Evolutionary conservation across 805 yeast species (phyloP), one percentile per base, ranked within the genome.

Genomic region (Metschnikowia henanensis): DNA sequence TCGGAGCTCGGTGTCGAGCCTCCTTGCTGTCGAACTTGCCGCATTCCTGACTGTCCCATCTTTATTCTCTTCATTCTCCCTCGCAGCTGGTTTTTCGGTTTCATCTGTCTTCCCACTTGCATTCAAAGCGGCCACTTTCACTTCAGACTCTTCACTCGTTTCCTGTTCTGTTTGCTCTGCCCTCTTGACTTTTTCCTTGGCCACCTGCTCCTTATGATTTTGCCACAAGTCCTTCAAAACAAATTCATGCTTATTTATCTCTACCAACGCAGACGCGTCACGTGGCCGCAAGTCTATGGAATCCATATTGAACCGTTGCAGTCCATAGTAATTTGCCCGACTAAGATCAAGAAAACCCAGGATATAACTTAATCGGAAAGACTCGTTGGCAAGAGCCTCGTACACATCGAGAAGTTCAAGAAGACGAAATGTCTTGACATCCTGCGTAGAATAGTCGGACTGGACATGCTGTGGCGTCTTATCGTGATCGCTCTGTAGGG

Each of bases 291-390:
- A 37, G 49, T 78, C 82, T 55, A 70, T 72, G 23, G 63, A 57
- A 26, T 69, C 75, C 20, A 53, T 43, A 2, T 81, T 79, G 45
- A 54, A 78, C 16, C 53, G 47, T 40, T 58, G 59, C 5, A 54
- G 43, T 12, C 58, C 53, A 30, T 62, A 56, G 52, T 66, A 76
- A 45, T 72, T 75, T 8, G 81, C 80, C 46, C 78, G 50, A 33
- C 80, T 70, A 25, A 77, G 57, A 33, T 64, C 62, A 3, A 74
- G 53, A 48, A 56, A 72, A 4, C 76, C 79, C 30, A 59, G 55
- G 22, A 55, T 53, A 49, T 63, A 68, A 32, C 52, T 51, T 12
- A 36, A 31, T 4, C 61, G 45, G 33, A 50, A 45, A 2, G 53
- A 42, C 8, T 47, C 53, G 16, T 56, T 53, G 22, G 61, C 55